Conservation (phyloP, 23 red algal species). For the Pyropia haitanensis region DNA sequence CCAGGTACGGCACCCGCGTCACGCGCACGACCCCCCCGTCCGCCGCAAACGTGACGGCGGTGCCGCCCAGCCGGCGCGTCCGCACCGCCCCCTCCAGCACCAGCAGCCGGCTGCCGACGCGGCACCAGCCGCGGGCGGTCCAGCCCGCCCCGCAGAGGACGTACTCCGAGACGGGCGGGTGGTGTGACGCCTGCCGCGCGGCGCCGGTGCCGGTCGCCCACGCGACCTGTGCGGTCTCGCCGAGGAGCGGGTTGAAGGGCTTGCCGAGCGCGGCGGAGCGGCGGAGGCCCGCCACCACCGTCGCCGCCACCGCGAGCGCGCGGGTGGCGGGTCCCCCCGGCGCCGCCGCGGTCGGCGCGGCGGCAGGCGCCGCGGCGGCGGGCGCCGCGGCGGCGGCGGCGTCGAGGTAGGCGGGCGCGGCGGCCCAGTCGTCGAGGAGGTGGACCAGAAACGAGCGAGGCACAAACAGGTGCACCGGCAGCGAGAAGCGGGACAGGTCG, state of each 20-base stretch:
- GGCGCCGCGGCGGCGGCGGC: constrained; percentile 30
- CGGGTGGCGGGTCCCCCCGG: constrained; percentile 39
- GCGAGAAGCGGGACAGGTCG: constrained; percentile 31
- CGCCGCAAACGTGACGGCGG: no score
- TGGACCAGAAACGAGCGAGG: constrained; percentile 48
- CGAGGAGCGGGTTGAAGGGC: constrained; percentile 84
- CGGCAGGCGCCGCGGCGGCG: constrained; percentile 25
- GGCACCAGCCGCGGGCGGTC: no score
- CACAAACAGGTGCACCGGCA: constrained; percentile 55
- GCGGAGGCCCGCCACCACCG: constrained; percentile 76
- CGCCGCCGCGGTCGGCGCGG: constrained; percentile 20
- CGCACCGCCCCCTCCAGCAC: no score
- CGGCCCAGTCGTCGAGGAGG: constrained; percentile 63
- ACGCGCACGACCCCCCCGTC: no score
- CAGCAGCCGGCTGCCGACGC: no score
- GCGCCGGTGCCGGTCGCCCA: constrained; percentile 22
- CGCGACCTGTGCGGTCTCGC: constrained; percentile 51
- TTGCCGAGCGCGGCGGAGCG: constrained; percentile 52
- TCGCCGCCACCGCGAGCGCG: constrained; percentile 37
- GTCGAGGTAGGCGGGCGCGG: constrained; percentile 31
- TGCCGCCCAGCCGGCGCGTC: no score
- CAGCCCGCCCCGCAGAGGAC: not conserved
- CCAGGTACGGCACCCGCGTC: no score
- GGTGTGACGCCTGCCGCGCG: constrained; percentile 49
- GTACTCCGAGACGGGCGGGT: constrained; percentile 62